A percentile compares a stretch with the other conserved stretches of the same genome.
Evolutionary conservation across 441 rosid species (phyloP).

Genomic region (Viola pubescens): DNA sequence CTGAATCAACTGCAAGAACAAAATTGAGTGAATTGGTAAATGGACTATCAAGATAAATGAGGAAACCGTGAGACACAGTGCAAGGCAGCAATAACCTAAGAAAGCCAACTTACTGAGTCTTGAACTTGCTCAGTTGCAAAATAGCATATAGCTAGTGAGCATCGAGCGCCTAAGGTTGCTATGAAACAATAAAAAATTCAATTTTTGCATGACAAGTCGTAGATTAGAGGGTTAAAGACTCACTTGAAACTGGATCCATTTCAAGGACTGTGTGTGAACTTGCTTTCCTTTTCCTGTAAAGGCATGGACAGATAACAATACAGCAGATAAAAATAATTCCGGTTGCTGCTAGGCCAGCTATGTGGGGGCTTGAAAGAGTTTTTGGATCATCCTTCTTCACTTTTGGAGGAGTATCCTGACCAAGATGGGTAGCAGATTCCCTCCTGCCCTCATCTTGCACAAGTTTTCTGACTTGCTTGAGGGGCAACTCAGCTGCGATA

Average conservation of each 20-base stretch:
- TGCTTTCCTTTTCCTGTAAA: conserved; percentile 55
- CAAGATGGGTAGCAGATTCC: conserved; percentile 10
- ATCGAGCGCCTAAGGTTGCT: neutral
- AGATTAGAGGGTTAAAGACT: conserved; percentile 20
- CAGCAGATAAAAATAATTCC: conserved; percentile 55
- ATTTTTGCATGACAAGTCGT: neutral
- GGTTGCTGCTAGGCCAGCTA: conserved; percentile 39
- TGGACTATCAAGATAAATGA: conserved; percentile 6
- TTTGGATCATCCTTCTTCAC: conserved; percentile 19
- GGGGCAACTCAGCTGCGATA: conserved; percentile 28
- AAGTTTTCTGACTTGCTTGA: conserved; percentile 44
- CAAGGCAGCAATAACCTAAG: conserved; percentile 1
- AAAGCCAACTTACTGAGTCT: neutral
- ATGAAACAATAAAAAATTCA: neutral
- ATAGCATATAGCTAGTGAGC: conserved; percentile 4
- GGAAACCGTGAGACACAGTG: neutral
- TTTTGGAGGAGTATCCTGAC: conserved; percentile 6
- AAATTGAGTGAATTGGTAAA: conserved; percentile 14
- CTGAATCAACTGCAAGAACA: conserved; percentile 56
- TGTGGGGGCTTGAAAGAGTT: conserved; percentile 17
- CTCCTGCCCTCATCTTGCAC: conserved; percentile 29
- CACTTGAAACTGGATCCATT: conserved; percentile 59
- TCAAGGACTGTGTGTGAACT: conserved; percentile 48
- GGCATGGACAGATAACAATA: conserved; percentile 54
- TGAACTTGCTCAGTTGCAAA: conserved; percentile 3